These are phyloP conservation scores for Talaromyces adpressus DNA, from an alignment of 495 filamentous ascomycete genomes.

Conservation along the genomic window DNA sequence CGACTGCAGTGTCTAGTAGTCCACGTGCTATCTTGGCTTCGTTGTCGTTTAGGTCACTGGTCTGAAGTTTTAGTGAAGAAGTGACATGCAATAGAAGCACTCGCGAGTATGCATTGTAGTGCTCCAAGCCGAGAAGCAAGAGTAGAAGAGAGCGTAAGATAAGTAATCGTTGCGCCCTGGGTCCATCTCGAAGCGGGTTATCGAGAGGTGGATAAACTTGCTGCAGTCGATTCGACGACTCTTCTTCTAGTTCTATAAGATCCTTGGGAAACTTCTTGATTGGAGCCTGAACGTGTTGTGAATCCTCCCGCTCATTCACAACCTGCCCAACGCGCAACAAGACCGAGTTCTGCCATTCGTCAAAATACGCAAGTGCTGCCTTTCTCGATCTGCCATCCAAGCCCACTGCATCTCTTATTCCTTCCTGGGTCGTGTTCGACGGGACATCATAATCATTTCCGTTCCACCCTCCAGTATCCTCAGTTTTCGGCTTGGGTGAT, in stretches of 20 bases:
- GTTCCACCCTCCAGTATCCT: not conserved
- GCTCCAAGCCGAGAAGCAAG: conserved; percentile 70
- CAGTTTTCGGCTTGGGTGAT: conserved; percentile 10
- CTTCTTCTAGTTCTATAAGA: not conserved
- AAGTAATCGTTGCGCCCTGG: conserved; percentile 35
- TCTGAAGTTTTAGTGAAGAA: conserved; percentile 59
- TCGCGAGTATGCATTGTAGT: conserved; percentile 70
- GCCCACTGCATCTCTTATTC: not conserved
- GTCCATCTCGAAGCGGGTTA: conserved; percentile 33
- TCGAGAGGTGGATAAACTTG: conserved; percentile 40
- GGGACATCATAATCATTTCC: not conserved
- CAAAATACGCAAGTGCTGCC: conserved; percentile 48
- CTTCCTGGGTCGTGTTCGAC: conserved; percentile 1
- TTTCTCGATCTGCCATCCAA: conserved; percentile 14
- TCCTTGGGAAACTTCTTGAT: not conserved
- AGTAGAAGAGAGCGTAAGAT: conserved; percentile 59
- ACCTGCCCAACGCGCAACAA: conserved; percentile 57
- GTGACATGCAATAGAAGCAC: conserved; percentile 64
- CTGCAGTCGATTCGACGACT: conserved; percentile 6
- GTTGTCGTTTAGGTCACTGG: conserved; percentile 58
- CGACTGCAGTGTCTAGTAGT: conserved; percentile 63
- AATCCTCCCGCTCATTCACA: conserved; percentile 50
- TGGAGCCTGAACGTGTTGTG: conserved; percentile 14
- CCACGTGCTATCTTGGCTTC: conserved; percentile 70
- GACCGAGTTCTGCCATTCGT: conserved; percentile 57